Evolutionary conservation across 768 basidiomycete genomes (phyloP), one percentile per base, ranked within the genome.

Genomic region (Boletus edulis): DNA sequence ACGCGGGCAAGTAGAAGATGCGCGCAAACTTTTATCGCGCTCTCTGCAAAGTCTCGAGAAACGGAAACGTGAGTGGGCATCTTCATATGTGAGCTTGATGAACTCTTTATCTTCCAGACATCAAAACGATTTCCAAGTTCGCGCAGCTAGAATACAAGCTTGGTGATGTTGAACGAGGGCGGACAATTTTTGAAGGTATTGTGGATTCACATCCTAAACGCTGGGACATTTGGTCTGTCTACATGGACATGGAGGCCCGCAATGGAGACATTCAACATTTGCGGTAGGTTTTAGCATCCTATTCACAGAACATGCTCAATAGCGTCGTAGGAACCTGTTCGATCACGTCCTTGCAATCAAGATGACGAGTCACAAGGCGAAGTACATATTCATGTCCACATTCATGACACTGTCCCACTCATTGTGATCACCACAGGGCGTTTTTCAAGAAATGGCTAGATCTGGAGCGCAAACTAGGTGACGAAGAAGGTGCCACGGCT

Each of bases 391-490:
- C 29, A 4, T 35, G 43, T 31, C 24, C n/a, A 7, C 20, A 8
- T n/a, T 32, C 18, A 3, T 20, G 17, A 17, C 15, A 14, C 15
- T 18, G 20, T 53, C 15, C 14, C 24, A 31, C 56, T 63, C 51
- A 62, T 51, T 60, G 12, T 12, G 61, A 61, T 52, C 55, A 48
- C 54, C 22, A 54, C 29, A 94, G 92, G 73, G 83, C 87, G 29
- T 87, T 98, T 72, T 98, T 99, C 82, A 99, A 99, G 74, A 98
- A 98, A 71, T 97, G 95, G 92, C 77, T 98, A 32, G 86, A 86
- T 55, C 72, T 97, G 38, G 97, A 98, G 71, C 84, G 82, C 61
- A 81, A 84, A 61, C 73, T 94, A 55, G 97, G 96, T 5, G 91
- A 97, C 62, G 91, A 89, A 55, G 86, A 87, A 41, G 94, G 94